These are phyloP conservation scores for Lablab purpureus DNA, from an alignment of 306 rosid species.

Conservation along the genomic window DNA sequence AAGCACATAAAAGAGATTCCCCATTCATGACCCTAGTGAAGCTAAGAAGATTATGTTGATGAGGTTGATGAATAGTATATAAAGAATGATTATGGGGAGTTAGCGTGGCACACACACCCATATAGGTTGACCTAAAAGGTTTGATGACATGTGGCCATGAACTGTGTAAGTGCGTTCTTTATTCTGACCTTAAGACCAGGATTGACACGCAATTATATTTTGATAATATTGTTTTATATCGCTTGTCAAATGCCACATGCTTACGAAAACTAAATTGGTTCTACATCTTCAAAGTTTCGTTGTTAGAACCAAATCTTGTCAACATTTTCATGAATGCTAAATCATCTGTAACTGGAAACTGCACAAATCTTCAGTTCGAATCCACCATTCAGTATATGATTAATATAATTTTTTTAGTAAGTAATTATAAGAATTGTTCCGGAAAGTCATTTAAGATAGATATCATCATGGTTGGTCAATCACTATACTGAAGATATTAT, in stretches of 20 bases:
- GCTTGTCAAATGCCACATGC: neutral
- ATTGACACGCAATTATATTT: slow-evolving; percentile 8
- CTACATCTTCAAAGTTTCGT: neutral
- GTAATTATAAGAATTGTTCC: too few relatives aligned
- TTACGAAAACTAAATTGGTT: neutral
- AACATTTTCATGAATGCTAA: neutral
- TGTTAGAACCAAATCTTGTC: neutral
- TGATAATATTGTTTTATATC: slow-evolving; percentile 1
- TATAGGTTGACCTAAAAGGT: slow-evolving; percentile 6
- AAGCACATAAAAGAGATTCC: too few relatives aligned
- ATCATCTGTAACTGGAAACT: neutral
- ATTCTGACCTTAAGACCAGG: neutral
- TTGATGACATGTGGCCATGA: slow-evolving; percentile 26
- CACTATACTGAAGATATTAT: too few relatives aligned
- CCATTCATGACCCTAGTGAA: neutral
- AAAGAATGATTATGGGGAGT: neutral
- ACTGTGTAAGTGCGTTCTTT: slow-evolving; percentile 8
- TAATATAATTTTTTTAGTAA: too few relatives aligned
- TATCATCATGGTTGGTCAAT: too few relatives aligned
- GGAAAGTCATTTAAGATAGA: too few relatives aligned
- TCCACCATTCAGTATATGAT: neutral
- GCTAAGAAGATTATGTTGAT: neutral
- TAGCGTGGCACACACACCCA: slow-evolving; percentile 25
- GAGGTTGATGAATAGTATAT: slow-evolving; percentile 4
- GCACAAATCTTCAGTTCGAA: neutral